A percentile compares a stretch with the other conserved stretches of the same genome.
phyloP scores from a whole-genome alignment of 257 asterid genomes.

The Petrea volubilis region DNA sequence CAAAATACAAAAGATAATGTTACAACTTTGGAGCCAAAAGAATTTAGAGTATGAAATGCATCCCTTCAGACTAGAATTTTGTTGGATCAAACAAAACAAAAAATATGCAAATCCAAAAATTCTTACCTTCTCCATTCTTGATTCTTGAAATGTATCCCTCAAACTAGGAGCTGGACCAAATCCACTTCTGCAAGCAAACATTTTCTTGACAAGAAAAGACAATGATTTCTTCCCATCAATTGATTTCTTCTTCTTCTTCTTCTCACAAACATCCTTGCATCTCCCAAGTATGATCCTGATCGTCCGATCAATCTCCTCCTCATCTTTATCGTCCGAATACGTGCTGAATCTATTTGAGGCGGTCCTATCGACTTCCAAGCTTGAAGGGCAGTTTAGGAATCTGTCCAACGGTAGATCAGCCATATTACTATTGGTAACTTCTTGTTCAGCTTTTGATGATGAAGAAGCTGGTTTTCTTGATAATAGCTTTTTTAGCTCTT shows the following conservation, averaged over 20 bases:
- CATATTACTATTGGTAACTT: conserved; percentile 5
- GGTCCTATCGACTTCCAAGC: conserved; percentile 77
- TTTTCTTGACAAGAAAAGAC: conserved; percentile 79
- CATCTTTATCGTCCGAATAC: conserved; percentile 52
- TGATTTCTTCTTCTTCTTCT: conserved; percentile 61
- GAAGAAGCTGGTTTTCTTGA: conserved; percentile 47
- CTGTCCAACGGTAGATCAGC: conserved; percentile 75
- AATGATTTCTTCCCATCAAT: conserved; percentile 67
- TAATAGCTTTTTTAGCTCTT: conserved; percentile 62
- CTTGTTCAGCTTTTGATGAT: conserved; percentile 29
- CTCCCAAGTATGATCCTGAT: conserved; percentile 82
- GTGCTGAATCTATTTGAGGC: conserved; percentile 56
- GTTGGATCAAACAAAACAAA: too few species aligned
- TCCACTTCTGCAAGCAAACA: conserved; percentile 74
- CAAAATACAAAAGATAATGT: too few species aligned
- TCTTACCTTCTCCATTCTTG: conserved; percentile 93
- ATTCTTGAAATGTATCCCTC: conserved; percentile 77
- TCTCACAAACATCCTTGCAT: conserved; percentile 79
- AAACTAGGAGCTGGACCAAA: conserved; percentile 64
- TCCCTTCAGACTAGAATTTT: too few species aligned
- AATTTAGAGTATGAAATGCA: too few species aligned
- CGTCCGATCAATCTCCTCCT: conserved; percentile 87
- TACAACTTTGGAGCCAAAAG: too few species aligned
- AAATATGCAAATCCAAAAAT: too few species aligned
- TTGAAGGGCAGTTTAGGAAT: conserved; percentile 93